Evolutionary conservation across 768 basidiomycete genomes (phyloP), one percentile per base, ranked within the genome.

Genomic region (Suillus discolor): DNA sequence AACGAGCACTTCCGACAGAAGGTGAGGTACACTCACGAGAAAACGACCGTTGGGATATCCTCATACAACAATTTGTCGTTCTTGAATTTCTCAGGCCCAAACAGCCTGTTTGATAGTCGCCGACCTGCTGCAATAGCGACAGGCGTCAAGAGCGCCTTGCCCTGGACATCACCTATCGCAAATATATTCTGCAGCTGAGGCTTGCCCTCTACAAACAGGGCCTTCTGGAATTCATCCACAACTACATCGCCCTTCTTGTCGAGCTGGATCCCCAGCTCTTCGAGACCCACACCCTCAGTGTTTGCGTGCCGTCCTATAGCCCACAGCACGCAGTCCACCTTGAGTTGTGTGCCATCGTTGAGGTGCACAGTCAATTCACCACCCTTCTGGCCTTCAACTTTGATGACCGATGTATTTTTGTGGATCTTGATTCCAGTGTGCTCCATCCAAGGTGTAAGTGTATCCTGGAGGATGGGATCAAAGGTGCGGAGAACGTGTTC

Each of bases 91-190:
- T 88, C 86, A 3, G 89, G 89, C 12, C 97, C 97, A 72, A 94
- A 99, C 55, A 99, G 79, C 66, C 97, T 83, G 79, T 99, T 99
- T 62, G 91, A 84, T 45, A 98, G 81, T 67, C 95, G 81, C 66
- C 97, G 83, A 25, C 95, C 97, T 18, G 97, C 97, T 57, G 97
- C 97, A 65, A 99, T 97, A 49, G 97, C 97, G 12, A 99, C 97
- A 18, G 97, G 97, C 5, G 97, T 99, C 66, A 99, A 83, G 39
- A 97, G 82, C 51, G 88, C 93, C 78, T 97, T 96, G 67, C 97
- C 97, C 69, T 88, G 88, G 25, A 96, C 94, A 74, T 99, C 97
- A 2, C 97, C 97, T 64, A 99, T 89, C 2, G 95, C 87, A 53
- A 84, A 89, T 70, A 99, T 82, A 20, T 60, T 60, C 6, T 60